phyloP scores from a whole-genome alignment of 495 filamentous ascomycete species.

The Penicillium mononematosum region DNA sequence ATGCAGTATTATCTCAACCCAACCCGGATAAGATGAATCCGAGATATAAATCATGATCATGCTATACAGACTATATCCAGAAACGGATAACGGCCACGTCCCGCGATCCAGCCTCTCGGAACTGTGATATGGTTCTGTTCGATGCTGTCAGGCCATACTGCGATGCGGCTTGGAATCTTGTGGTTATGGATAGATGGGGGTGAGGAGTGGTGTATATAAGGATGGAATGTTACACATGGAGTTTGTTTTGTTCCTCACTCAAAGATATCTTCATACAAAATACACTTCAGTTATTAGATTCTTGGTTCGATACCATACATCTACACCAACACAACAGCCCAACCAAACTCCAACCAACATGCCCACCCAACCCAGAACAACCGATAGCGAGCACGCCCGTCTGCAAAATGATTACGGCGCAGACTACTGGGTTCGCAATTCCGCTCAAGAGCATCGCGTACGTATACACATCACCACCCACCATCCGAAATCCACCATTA shows the following conservation, averaged over 20 bases:
- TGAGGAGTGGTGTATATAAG: conserved; percentile 3
- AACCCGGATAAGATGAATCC: not conserved
- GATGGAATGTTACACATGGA: not conserved
- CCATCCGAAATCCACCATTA: not conserved
- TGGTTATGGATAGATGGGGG: not conserved
- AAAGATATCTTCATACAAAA: not conserved
- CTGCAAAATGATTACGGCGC: conserved; percentile 44
- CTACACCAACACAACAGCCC: conserved; percentile 3
- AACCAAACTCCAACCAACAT: conserved; percentile 3
- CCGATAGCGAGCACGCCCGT: conserved; percentile 21
- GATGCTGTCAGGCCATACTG: conserved; percentile 4
- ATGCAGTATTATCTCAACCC: not conserved
- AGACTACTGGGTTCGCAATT: conserved; percentile 39
- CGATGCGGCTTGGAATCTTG: not conserved
- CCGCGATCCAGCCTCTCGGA: not conserved
- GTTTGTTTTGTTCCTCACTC: not conserved
- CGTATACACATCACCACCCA: conserved; percentile 2
- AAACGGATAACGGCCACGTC: not conserved
- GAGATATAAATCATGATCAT: not conserved
- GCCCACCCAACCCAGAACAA: conserved; percentile 5
- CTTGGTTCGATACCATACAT: not conserved
- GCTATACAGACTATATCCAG: not conserved
- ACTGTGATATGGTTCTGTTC: not conserved
- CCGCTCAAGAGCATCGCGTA: conserved; percentile 25
- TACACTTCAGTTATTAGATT: not conserved